Evolutionary conservation across 345 rosid genomes (phyloP).

Genomic region (Combretum micranthum): DNA sequence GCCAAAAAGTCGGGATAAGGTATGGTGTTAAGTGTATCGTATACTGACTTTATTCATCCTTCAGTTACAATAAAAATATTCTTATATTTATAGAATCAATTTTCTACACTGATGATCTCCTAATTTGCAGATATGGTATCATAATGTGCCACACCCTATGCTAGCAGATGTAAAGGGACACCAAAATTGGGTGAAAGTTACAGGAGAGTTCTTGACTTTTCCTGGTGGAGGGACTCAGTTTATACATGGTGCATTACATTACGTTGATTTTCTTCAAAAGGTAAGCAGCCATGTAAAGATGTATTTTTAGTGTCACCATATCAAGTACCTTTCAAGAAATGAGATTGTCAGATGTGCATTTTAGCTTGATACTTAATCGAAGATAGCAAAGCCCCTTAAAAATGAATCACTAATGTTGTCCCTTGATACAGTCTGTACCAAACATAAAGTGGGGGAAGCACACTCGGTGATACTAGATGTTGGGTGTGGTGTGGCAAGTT

Average conservation of each 20-base stretch:
- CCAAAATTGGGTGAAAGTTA: slow-evolving; percentile 92
- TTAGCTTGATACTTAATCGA: too few relatives aligned
- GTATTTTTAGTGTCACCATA: too few relatives aligned
- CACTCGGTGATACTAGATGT: slow-evolving; percentile 73
- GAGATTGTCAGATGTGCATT: too few relatives aligned
- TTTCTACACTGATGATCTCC: too few relatives aligned
- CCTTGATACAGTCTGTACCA: slow-evolving; percentile 47
- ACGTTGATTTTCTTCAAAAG: slow-evolving; percentile 68
- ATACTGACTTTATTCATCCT: too few relatives aligned
- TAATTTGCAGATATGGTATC: slow-evolving; percentile 76
- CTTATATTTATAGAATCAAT: too few relatives aligned
- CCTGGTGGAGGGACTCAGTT: slow-evolving; percentile 98
- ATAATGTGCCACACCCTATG: slow-evolving; percentile 73
- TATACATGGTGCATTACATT: slow-evolving; percentile 89
- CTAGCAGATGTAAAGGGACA: slow-evolving; percentile 87
- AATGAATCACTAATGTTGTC: neutral
- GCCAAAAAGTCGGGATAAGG: slow-evolving; percentile 92
- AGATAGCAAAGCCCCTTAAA: too few relatives aligned
- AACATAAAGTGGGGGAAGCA: slow-evolving; percentile 77
- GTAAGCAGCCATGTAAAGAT: slow-evolving; percentile 21
- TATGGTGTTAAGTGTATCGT: slow-evolving; percentile 7
- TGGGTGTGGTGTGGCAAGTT: slow-evolving; percentile 98
- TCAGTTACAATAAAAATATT: too few relatives aligned
- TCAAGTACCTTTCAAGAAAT: too few relatives aligned
- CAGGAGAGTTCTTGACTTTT: slow-evolving; percentile 87